Conservation (phyloP, 306 rosid species). For the Dryas alaskensis region DNA sequence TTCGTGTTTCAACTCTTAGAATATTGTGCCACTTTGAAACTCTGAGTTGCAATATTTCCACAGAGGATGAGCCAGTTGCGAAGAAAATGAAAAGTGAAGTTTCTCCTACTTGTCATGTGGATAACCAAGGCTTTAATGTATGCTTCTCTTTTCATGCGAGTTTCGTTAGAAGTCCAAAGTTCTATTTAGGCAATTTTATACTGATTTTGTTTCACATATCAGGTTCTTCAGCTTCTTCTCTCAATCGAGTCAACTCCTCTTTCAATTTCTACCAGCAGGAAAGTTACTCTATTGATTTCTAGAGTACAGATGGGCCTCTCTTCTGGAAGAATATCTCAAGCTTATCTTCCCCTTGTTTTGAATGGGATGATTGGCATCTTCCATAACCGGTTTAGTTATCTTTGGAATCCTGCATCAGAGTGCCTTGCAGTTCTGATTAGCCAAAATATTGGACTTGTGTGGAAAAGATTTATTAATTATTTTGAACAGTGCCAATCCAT, state of each 20-base stretch:
- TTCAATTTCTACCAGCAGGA: constrained; percentile 69
- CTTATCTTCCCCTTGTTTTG: constrained; percentile 63
- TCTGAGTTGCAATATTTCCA: constrained; percentile 32
- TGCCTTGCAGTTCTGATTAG: constrained; percentile 72
- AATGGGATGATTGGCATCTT: constrained; percentile 70
- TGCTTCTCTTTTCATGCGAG: constrained; percentile 25
- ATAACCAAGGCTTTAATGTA: constrained; percentile 48
- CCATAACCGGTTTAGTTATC: constrained; percentile 66
- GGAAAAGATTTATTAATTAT: constrained; percentile 54
- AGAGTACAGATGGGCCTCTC: constrained; percentile 72
- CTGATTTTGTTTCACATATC: constrained; percentile 40
- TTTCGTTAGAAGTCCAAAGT: constrained; percentile 21
- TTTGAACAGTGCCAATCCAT: constrained; percentile 44
- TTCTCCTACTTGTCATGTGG: constrained; percentile 30
- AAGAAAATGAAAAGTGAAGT: constrained; percentile 56
- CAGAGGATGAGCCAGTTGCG: constrained; percentile 45
- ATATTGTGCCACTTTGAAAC: constrained; percentile 59
- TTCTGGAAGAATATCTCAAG: constrained; percentile 54
- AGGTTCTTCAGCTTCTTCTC: constrained; percentile 72
- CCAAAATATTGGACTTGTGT: constrained; percentile 44
- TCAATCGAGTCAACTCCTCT: constrained; percentile 70
- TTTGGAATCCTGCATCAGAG: constrained; percentile 76
- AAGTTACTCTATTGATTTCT: constrained; percentile 62
- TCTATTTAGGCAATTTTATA: neutral
- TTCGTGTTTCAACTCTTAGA: constrained; percentile 71